A percentile compares a stretch with the other conserved stretches of the same genome.
phyloP scores from a whole-genome alignment of 2,329 filamentous ascomycete species.

The Rhynchosporium graminicola region DNA sequence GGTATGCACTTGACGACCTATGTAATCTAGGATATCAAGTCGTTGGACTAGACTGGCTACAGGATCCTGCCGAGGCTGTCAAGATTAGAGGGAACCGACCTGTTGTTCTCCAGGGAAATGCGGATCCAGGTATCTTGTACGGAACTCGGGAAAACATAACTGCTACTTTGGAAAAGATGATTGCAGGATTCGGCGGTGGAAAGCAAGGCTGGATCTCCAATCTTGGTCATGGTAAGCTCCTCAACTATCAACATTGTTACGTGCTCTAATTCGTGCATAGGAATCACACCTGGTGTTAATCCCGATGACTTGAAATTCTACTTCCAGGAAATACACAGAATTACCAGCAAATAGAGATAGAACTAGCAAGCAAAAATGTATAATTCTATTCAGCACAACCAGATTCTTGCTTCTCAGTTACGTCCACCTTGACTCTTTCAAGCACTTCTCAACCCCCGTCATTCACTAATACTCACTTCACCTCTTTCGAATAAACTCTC shows the following conservation, averaged over 20 bases:
- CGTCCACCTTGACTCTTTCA: too few species aligned
- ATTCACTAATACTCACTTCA: constrained; percentile 16
- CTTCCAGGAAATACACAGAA: constrained; percentile 85
- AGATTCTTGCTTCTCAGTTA: too few species aligned
- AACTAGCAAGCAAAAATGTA: background rate
- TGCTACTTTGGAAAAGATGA: constrained; percentile 79
- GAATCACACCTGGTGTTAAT: constrained; percentile 91
- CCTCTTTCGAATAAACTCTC: constrained; percentile 45
- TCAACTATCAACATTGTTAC: background rate
- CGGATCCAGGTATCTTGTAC: constrained; percentile 91
- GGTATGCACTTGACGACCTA: constrained; percentile 87
- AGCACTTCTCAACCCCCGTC: background rate
- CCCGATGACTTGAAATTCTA: constrained; percentile 92
- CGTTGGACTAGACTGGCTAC: constrained; percentile 92
- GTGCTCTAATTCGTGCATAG: constrained; percentile 46
- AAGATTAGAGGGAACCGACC: constrained; percentile 73
- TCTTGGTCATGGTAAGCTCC: constrained; percentile 81
- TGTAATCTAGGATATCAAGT: constrained; percentile 91
- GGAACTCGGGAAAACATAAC: constrained; percentile 82
- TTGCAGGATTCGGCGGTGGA: constrained; percentile 75
- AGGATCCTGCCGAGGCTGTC: constrained; percentile 83
- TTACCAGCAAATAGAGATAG: constrained; percentile 47
- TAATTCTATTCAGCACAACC: background rate
- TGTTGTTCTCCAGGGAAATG: constrained; percentile 88
- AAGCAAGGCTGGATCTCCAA: constrained; percentile 97